phyloP scores from a whole-genome alignment of 306 rosid genomes.

The Vigna radiata region DNA sequence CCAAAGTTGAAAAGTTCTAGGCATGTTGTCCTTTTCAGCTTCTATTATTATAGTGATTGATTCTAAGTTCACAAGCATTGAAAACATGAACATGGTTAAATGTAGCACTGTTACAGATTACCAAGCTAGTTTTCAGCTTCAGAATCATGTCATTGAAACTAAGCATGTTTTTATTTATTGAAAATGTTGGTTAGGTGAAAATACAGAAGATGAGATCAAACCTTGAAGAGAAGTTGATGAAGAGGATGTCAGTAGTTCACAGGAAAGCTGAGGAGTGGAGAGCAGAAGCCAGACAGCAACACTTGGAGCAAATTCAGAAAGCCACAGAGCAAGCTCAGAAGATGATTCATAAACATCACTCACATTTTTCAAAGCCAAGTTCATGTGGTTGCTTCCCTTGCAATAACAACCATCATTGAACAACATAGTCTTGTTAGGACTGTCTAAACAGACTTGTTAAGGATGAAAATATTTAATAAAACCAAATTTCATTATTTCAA shows the following conservation, averaged over 20 bases:
- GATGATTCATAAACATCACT: conserved; percentile 54
- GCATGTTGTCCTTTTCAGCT: conserved; percentile 28
- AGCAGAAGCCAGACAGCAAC: conserved; percentile 73
- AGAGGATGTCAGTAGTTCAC: conserved; percentile 78
- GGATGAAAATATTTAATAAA: background rate
- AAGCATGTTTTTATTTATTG: background rate
- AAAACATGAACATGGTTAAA: conserved; percentile 31
- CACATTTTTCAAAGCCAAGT: conserved; percentile 59
- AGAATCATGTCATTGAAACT: conserved; percentile 28
- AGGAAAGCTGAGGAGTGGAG: conserved; percentile 94
- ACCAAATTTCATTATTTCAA: background rate
- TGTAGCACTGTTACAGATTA: conserved; percentile 2
- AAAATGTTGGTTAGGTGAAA: conserved; percentile 64
- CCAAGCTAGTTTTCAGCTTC: conserved; percentile 19
- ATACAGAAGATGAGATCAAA: conserved; percentile 94
- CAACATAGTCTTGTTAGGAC: background rate
- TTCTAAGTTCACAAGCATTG: conserved; percentile 33
- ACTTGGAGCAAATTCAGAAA: conserved; percentile 72
- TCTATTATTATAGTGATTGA: background rate
- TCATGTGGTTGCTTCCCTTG: conserved; percentile 94
- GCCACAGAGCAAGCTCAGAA: conserved; percentile 66
- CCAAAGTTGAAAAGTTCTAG: conserved; percentile 37
- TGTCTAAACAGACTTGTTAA: conserved; percentile 4
- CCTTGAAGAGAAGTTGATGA: conserved; percentile 94
- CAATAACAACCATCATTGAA: conserved; percentile 51